Conservation (phyloP, 2,329 filamentous ascomycete species). For the Claviceps spartinae region DNA sequence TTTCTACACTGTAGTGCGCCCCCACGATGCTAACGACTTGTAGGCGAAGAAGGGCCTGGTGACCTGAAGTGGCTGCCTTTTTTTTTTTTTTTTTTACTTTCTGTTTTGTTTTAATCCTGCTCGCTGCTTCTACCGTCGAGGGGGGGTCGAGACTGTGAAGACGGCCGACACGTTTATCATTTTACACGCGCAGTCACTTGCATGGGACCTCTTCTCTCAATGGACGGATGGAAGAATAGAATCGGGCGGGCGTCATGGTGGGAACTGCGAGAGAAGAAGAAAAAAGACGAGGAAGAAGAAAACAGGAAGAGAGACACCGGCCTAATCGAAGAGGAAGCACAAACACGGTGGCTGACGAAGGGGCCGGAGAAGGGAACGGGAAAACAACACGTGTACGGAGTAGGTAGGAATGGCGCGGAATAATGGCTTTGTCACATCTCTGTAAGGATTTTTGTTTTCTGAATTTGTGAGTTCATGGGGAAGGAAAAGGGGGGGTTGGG, state of each 20-base stretch:
- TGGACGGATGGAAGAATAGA: too few relatives aligned
- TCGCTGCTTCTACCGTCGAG: background rate
- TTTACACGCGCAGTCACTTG: background rate
- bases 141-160: background rate
- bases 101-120: background rate
- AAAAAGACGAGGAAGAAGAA: background rate
- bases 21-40: background rate
- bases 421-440: background rate
- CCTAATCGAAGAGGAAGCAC: background rate
- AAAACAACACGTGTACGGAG: slow-evolving; percentile 1
- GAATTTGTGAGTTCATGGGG: background rate
- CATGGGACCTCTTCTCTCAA: background rate
- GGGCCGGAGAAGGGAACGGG: background rate
- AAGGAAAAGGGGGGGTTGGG: background rate
- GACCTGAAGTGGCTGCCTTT: background rate
- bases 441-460: background rate
- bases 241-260: background rate
- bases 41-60: slow-evolving; percentile 30
- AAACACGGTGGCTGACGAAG: background rate
- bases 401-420: slow-evolving; percentile 3
- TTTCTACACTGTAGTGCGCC: too few relatives aligned
- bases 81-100: background rate
- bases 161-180: background rate
- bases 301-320: background rate
- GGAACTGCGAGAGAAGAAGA: background rate